Evolutionary conservation across 2,329 filamentous ascomycete species (phyloP).

Genomic region (Trichoderma pleuroti): DNA sequence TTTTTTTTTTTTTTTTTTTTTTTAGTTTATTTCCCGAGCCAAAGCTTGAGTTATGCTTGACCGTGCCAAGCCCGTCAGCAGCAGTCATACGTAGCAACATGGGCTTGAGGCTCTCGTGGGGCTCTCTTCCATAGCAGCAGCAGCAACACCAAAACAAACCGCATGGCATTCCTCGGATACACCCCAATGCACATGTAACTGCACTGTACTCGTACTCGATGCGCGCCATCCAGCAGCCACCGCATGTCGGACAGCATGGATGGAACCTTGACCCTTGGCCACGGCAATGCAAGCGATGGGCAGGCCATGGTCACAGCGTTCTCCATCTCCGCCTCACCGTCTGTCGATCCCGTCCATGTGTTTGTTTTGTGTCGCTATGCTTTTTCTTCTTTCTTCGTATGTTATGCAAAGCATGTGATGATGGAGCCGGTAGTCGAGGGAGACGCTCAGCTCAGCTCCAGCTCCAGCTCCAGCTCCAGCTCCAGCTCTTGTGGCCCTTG

Average conservation of each 20-base stretch:
- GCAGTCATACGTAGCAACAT: background rate
- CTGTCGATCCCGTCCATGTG: background rate
- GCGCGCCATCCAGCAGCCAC: background rate
- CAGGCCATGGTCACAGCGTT: background rate
- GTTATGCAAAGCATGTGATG: background rate
- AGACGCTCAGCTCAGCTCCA: background rate
- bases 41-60: slow-evolving; percentile 3
- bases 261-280: background rate
- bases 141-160: background rate
- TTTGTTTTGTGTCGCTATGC: background rate
- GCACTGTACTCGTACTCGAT: background rate
- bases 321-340: slow-evolving; percentile 3
- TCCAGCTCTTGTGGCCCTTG: too few species aligned
- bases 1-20: too few species aligned
- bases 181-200: background rate
- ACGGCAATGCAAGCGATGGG: background rate
- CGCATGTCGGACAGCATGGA: background rate
- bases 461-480: too few species aligned
- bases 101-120: background rate
- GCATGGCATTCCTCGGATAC: background rate
- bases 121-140: background rate
- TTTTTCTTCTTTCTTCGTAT: background rate
- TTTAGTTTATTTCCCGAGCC: background rate
- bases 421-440: background rate
- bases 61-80: background rate